A percentile compares a stretch with the other conserved stretches of the same genome.
Conservation (phyloP, 768 basidiomycete genomes). For the Pleurotus citrinopileatus region DNA sequence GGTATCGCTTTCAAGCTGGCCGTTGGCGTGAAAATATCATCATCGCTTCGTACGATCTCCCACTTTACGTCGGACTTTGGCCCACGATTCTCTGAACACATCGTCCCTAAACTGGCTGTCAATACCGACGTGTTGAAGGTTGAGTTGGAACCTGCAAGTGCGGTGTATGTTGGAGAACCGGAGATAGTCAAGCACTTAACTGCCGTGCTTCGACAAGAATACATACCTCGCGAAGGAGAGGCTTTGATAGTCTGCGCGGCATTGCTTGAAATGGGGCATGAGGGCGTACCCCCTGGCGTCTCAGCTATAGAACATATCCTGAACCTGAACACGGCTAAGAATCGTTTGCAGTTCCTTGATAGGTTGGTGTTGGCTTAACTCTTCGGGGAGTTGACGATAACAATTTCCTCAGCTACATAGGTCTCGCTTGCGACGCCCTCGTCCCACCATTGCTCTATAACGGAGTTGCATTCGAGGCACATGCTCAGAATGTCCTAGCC, state of each 20-base stretch:
- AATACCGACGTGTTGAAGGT: conserved; percentile 40
- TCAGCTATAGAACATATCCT: conserved; percentile 48
- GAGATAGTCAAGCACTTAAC: conserved; percentile 53
- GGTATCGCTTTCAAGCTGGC: conserved; percentile 48
- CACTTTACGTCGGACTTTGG: conserved; percentile 57
- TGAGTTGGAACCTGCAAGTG: conserved; percentile 49
- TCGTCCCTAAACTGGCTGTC: conserved; percentile 46
- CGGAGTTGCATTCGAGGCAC: conserved; percentile 61
- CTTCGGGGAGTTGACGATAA: background rate
- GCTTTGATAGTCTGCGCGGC: conserved; percentile 48
- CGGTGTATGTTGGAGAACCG: conserved; percentile 39
- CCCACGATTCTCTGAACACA: conserved; percentile 49
- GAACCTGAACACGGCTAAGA: conserved; percentile 42
- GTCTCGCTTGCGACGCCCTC: conserved; percentile 48
- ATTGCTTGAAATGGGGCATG: conserved; percentile 51
- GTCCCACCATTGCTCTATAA: conserved; percentile 51
- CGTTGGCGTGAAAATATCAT: conserved; percentile 57
- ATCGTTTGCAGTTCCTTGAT: conserved; percentile 44
- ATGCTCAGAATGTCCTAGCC: conserved; percentile 54
- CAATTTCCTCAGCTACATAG: conserved; percentile 38
- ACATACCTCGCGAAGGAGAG: conserved; percentile 36
- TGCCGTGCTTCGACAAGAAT: conserved; percentile 44
- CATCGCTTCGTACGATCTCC: conserved; percentile 54
- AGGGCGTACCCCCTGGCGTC: conserved; percentile 33
- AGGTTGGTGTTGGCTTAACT: conserved; percentile 27